phyloP scores from a whole-genome alignment of 768 basidiomycete species.

The Gyrodon lividus region DNA sequence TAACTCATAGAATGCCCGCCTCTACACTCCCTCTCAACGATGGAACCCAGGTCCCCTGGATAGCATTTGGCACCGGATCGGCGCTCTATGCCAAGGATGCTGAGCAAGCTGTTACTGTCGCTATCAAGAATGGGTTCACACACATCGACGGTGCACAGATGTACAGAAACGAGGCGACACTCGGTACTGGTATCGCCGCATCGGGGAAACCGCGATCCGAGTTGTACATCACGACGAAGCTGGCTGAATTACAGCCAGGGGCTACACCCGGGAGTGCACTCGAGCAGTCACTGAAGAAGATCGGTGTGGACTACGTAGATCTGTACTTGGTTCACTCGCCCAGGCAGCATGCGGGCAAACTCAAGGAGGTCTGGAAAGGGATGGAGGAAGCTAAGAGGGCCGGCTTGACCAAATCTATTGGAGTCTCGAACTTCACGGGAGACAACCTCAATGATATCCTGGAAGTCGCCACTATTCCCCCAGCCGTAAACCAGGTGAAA shows the following conservation, averaged over 20 bases:
- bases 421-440: slow-evolving; percentile 55
- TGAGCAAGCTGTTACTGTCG: slow-evolving; percentile 36
- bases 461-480: slow-evolving; percentile 42
- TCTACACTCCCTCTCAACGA: slow-evolving; percentile 51
- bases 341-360: slow-evolving; percentile 36
- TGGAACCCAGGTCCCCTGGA: slow-evolving; percentile 50
- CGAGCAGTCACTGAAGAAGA: slow-evolving; percentile 50
- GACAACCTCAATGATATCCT: slow-evolving; percentile 44
- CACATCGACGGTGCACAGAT: slow-evolving; percentile 66
- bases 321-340: slow-evolving; percentile 62
- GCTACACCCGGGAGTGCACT: slow-evolving; percentile 50
- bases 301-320: slow-evolving; percentile 57
- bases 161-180: slow-evolving; percentile 54
- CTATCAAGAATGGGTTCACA: slow-evolving; percentile 55
- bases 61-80: slow-evolving; percentile 64
- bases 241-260: slow-evolving; percentile 35
- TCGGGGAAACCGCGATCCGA: slow-evolving; percentile 52
- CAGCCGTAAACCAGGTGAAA: slow-evolving; percentile 54
- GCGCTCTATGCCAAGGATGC: slow-evolving; percentile 49
- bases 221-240: slow-evolving; percentile 64
- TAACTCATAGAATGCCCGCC: slow-evolving; percentile 22
- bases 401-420: slow-evolving; percentile 42
- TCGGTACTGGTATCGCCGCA: slow-evolving; percentile 50
- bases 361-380: slow-evolving; percentile 55
- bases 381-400: slow-evolving; percentile 56